phyloP scores from a whole-genome alignment of 2,329 filamentous ascomycete genomes.

The Ophiostoma montium region DNA sequence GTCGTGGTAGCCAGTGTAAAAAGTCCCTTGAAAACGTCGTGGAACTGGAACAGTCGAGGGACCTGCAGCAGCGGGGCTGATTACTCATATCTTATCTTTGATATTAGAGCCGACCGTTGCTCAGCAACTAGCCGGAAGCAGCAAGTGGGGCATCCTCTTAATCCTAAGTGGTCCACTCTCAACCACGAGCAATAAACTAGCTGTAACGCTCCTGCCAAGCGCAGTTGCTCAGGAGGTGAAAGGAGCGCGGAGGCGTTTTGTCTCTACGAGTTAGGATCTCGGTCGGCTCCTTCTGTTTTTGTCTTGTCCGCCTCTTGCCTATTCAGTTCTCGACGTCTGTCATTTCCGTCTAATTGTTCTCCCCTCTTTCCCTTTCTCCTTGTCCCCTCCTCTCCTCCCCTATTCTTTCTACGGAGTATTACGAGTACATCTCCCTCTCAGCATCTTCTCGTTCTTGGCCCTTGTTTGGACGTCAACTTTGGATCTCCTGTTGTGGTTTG shows the following conservation, averaged over 20 bases:
- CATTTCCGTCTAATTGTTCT: background rate
- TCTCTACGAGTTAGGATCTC: constrained; percentile 2
- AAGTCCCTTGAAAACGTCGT: no score
- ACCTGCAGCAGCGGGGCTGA: no score
- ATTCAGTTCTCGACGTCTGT: background rate
- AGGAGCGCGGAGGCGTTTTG: background rate
- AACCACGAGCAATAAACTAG: no score
- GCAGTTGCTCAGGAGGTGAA: no score
- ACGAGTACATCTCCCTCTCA: background rate
- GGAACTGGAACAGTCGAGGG: no score
- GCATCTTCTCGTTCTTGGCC: background rate
- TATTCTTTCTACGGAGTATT: background rate
- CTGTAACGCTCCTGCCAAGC: no score
- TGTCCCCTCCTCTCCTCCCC: background rate
- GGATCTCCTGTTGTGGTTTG: background rate
- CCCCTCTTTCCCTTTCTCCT: background rate
- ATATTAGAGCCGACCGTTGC: no score
- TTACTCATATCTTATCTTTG: no score
- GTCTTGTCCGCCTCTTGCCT: background rate
- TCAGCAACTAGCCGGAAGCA: no score
- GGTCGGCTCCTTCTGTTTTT: background rate
- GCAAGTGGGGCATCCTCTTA: no score
- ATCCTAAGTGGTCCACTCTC: no score
- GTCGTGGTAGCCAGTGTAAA: no score
- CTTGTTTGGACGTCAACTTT: background rate